Conservation (phyloP, 495 filamentous ascomycete species). For the Immersiella caudata region DNA sequence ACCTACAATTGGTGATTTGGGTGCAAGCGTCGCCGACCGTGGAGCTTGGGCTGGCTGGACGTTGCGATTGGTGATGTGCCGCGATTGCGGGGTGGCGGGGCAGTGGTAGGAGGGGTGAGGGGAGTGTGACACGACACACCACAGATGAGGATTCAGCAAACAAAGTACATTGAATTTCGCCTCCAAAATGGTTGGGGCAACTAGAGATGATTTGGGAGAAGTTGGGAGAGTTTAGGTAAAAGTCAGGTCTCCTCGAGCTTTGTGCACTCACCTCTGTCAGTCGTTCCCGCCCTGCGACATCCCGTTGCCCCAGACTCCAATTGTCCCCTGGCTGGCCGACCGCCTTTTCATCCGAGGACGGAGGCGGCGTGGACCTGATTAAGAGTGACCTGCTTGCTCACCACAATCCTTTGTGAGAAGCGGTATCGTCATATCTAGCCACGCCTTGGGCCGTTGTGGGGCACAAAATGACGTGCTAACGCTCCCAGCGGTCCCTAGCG, state of each 20-base stretch:
- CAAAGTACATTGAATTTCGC: neutral
- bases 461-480: slow-evolving; percentile 22
- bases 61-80: neutral
- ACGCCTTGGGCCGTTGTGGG: slow-evolving; percentile 18
- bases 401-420: neutral
- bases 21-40: neutral
- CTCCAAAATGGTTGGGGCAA: neutral
- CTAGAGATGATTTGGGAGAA: neutral
- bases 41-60: neutral
- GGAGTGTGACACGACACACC: neutral
- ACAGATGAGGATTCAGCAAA: neutral
- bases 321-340: slow-evolving; percentile 22
- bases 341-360: slow-evolving; percentile 35
- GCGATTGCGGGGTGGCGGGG: slow-evolving; percentile 18
- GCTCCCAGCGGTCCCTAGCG: neutral
- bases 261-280: neutral
- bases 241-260: neutral
- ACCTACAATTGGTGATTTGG: neutral
- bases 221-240: neutral
- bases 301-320: slow-evolving; percentile 2
- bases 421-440: slow-evolving; percentile 12
- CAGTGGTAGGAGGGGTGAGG: neutral
- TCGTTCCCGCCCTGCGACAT: neutral
- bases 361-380: slow-evolving; percentile 18
- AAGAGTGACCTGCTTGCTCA: slow-evolving; percentile 7